These are phyloP conservation scores for Diplodia intermedia DNA, from an alignment of 2,329 filamentous ascomycete species.

Conservation along the genomic window DNA sequence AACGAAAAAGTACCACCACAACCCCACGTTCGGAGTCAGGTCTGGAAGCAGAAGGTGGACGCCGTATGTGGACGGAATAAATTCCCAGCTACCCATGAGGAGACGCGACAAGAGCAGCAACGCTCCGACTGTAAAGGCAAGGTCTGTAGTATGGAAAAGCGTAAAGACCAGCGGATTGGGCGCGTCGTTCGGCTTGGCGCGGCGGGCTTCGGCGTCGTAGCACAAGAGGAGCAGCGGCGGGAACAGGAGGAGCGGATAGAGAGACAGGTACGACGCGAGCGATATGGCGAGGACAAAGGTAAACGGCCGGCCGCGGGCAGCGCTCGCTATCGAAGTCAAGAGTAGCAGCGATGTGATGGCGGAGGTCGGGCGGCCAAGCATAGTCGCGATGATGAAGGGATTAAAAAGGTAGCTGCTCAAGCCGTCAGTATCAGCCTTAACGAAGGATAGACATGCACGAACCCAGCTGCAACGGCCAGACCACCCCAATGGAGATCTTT, in stretches of 20 bases:
- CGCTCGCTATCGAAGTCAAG: constrained; percentile 81
- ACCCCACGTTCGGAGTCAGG: constrained; percentile 89
- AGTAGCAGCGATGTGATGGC: constrained; percentile 90
- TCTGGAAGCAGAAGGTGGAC: constrained; percentile 91
- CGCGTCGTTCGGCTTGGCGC: constrained; percentile 38
- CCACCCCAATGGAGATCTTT: constrained; percentile 77
- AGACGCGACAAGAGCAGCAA: constrained; percentile 76
- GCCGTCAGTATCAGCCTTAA: neutral
- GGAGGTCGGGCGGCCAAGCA: constrained; percentile 85
- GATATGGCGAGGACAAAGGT: constrained; percentile 84
- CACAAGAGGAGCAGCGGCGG: constrained; percentile 81
- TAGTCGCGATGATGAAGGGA: constrained; percentile 90
- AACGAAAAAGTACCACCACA: constrained; percentile 99
- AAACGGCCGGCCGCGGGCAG: constrained; percentile 72
- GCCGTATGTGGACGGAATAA: constrained; percentile 87
- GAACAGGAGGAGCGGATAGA: constrained; percentile 88
- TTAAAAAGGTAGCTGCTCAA: constrained; percentile 82
- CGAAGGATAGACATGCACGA: constrained; percentile 37
- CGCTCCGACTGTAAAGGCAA: constrained; percentile 62
- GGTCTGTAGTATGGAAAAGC: constrained; percentile 59
- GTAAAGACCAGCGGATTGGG: constrained; percentile 58
- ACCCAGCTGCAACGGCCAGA: constrained; percentile 79
- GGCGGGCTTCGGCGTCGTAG: constrained; percentile 66
- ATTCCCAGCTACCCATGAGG: constrained; percentile 84
- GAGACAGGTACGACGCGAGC: constrained; percentile 86